Evolutionary conservation across 164 flowering plant species (phyloP).

Genomic region (Vitis labrusca): DNA sequence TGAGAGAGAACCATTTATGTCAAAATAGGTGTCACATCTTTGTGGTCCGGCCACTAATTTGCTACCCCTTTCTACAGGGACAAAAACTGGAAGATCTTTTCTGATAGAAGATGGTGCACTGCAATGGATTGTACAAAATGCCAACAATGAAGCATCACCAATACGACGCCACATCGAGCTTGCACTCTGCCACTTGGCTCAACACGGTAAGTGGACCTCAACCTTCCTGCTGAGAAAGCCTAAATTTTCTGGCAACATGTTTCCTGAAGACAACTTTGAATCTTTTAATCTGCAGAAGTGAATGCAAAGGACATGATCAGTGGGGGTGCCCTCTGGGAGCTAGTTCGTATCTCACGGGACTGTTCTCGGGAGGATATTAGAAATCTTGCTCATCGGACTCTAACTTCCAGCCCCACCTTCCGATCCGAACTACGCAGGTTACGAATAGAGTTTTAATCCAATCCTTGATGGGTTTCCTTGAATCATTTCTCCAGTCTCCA

Average conservation of each 20-base stretch:
- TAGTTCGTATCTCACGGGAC: constrained; percentile 84
- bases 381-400: constrained; percentile 68
- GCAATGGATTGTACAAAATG: constrained; percentile 95
- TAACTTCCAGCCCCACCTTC: constrained; percentile 71
- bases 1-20: too few relatives aligned
- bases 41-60: not conserved
- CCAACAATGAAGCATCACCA: constrained; percentile 90
- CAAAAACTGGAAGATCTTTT: constrained; percentile 66
- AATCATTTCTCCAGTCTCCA: too few relatives aligned
- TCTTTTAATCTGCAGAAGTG: constrained; percentile 46
- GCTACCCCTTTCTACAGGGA: constrained; percentile 36
- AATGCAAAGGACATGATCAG: constrained; percentile 89
- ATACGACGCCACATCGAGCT: constrained; percentile 94
- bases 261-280: not conserved
- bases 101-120: constrained; percentile 94
- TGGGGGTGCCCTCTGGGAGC: constrained; percentile 93
- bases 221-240: not conserved
- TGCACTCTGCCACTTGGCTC: constrained; percentile 97
- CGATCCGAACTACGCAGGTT: constrained; percentile 70
- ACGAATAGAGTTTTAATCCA: constrained; percentile 50
- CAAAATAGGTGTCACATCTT: too few relatives aligned
- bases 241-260: not conserved
- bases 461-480: too few relatives aligned
- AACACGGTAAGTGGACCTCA: constrained; percentile 59
- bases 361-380: constrained; percentile 90